Evolutionary conservation across 148 eudicot genomes (phyloP), one percentile per base, ranked within the genome.

Genomic region (Nepenthes mirabilis): DNA sequence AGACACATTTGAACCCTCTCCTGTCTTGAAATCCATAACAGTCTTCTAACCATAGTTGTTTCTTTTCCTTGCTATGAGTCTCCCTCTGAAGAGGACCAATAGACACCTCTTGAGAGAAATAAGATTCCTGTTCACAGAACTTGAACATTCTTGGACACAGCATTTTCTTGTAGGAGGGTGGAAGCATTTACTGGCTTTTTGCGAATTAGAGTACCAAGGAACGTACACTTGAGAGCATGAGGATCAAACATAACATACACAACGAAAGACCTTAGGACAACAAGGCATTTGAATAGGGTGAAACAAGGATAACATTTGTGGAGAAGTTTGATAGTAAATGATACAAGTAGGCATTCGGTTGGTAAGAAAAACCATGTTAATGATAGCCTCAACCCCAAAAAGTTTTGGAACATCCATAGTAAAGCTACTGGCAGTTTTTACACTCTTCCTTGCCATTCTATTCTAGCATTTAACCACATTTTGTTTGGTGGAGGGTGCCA

Each of bases 171-270:
- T 12, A 23, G 33, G 40, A 58, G 10, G 61, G 5, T 58, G 40
- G 8, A 13, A 58, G 8, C 11, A 40, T 10, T 37, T 36, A 43
- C 36, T 36, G 6, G 47, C 61, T 58, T 37, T 58, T 40, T 58
- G 12, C 9, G 61, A 36, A 37, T 36, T 12, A 40, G 61, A 58
- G 37, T 58, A 58, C 61, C 49, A 58, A 58, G 11, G 11, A 58
- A 37, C 2, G 37, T 7, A 23, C 61, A 40, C 14, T 58, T 37
- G 12, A 58, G 33, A 58, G 48, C 61, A 9, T 9, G 34, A 5
- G 61, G 61, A 36, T 58, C 61, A 5, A 37, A 32, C 61, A 58
- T 11, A 56, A 1, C 5, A 36, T 11, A n/a, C 11, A 37, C 58
- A 56, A 9, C 58, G 12, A 56, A 56, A 56, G 5, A 37, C 49